phyloP scores from a whole-genome alignment of 148 eudicot species.

The Camellia japonica region DNA sequence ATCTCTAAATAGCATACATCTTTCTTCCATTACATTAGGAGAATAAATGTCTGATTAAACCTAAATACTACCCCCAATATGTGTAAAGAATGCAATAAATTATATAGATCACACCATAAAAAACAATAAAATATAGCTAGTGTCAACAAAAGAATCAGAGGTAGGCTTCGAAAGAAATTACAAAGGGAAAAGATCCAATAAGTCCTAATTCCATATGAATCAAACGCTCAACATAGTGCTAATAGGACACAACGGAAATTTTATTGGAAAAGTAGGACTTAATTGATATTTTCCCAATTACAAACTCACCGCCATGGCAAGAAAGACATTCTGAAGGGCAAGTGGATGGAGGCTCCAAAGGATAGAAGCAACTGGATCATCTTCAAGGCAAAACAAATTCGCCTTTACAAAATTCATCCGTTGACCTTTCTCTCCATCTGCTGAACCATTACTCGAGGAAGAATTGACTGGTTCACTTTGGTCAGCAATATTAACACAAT shows the following conservation, averaged over 20 bases:
- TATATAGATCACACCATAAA: neutral
- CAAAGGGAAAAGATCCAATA: slow-evolving; percentile 7
- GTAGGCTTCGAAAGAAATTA: slow-evolving; percentile 5
- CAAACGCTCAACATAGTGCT: too few species aligned
- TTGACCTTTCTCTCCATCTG: slow-evolving; percentile 33
- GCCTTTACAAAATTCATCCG: slow-evolving; percentile 20
- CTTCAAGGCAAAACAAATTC: slow-evolving; percentile 40
- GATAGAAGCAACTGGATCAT: slow-evolving; percentile 72
- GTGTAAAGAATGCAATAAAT: neutral
- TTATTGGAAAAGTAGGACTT: too few species aligned
- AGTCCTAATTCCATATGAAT: too few species aligned
- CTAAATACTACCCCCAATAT: neutral
- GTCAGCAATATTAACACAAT: slow-evolving; percentile 45
- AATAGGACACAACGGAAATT: too few species aligned
- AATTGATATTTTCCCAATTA: neutral
- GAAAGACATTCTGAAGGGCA: slow-evolving; percentile 54
- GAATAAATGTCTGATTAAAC: neutral
- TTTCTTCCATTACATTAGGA: neutral
- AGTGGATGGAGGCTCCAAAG: slow-evolving; percentile 69
- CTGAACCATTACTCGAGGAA: slow-evolving; percentile 33
- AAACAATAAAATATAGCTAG: neutral
- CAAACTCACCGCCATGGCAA: slow-evolving; percentile 80
- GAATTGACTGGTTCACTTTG: slow-evolving; percentile 28
- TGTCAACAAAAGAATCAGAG: neutral
- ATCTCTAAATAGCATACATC: neutral